A percentile compares a stretch with the other conserved stretches of the same genome.
Conservation (phyloP, 192 early-diverging fungal species). For the Entomortierella parvispora region DNA sequence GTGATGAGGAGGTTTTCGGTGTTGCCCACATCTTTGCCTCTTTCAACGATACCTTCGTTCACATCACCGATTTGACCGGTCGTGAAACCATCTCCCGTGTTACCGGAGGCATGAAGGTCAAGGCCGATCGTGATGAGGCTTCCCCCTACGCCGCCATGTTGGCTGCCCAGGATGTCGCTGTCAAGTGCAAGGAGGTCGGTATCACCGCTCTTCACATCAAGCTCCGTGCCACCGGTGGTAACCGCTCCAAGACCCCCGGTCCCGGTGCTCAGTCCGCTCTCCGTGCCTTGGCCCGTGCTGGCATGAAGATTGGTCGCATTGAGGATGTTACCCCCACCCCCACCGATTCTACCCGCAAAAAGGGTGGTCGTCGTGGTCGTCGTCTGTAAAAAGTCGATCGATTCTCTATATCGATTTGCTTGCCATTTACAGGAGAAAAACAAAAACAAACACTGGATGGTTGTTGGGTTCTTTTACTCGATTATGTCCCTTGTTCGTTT, state of each 20-base stretch:
- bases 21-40: conserved; percentile 99
- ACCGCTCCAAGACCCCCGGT: conserved; percentile 97
- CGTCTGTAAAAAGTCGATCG: conserved; percentile 75
- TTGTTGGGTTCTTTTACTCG: no score
- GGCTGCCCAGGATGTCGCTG: conserved; percentile 98
- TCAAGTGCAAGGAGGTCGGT: conserved; percentile 98
- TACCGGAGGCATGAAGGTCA: conserved; percentile 99
- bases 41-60: conserved; percentile 99
- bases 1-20: conserved; percentile 98
- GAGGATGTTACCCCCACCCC: conserved; percentile 98
- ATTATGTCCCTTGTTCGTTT: no score
- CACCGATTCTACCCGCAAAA: conserved; percentile 97
- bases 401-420: no score
- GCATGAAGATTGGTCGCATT: conserved; percentile 99
- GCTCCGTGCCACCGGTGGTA: conserved; percentile 99
- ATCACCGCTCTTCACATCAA: conserved; percentile 99
- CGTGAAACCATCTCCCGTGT: conserved; percentile 99
- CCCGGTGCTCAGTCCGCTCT: conserved; percentile 98
- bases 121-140: conserved; percentile 99
- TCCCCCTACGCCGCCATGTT: conserved; percentile 99
- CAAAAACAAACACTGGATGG: no score
- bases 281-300: conserved; percentile 98
- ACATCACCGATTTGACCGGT: conserved; percentile 99
- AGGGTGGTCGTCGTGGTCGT: conserved; percentile 99
- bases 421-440: no score